Evolutionary conservation across 2,329 filamentous ascomycete species (phyloP).

Genomic region (Hypomyces rosellus): DNA sequence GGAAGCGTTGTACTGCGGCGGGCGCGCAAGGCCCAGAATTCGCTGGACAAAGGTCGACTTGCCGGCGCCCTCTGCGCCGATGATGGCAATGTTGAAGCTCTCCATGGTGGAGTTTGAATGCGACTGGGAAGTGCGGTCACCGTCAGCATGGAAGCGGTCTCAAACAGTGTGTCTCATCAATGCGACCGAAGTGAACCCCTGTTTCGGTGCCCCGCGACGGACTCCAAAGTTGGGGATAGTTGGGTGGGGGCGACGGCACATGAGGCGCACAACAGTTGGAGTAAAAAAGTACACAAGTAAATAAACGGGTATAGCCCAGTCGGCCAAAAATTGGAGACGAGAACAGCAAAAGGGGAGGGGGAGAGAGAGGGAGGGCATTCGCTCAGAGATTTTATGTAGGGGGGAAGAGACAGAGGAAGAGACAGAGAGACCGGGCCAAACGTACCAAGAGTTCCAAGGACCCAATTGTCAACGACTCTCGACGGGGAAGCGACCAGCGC

Average conservation of each 20-base stretch:
- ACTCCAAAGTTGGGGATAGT: constrained; percentile 14
- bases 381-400: not conserved
- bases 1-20: constrained; percentile 48
- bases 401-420: not conserved
- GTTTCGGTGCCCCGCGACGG: constrained; percentile 15
- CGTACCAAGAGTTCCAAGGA: constrained; percentile 33
- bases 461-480: constrained; percentile 42
- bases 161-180: constrained; percentile 12
- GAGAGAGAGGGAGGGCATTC: not conserved
- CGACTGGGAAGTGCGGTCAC: constrained; percentile 20
- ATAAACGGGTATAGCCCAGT: too few species aligned
- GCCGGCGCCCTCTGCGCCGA: constrained; percentile 59
- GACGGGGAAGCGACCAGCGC: constrained; percentile 39
- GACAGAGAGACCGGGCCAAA: constrained; percentile 1
- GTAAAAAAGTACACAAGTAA: not conserved
- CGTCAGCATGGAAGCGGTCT: constrained; percentile 18
- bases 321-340: too few species aligned
- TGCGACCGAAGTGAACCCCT: constrained; percentile 15
- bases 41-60: constrained; percentile 64
- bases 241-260: constrained; percentile 16
- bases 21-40: constrained; percentile 48
- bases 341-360: not conserved
- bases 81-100: constrained; percentile 58
- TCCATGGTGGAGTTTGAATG: constrained; percentile 42
- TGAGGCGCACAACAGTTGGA: not conserved